phyloP scores from a whole-genome alignment of 768 basidiomycete species.

The Royoungia palumana region DNA sequence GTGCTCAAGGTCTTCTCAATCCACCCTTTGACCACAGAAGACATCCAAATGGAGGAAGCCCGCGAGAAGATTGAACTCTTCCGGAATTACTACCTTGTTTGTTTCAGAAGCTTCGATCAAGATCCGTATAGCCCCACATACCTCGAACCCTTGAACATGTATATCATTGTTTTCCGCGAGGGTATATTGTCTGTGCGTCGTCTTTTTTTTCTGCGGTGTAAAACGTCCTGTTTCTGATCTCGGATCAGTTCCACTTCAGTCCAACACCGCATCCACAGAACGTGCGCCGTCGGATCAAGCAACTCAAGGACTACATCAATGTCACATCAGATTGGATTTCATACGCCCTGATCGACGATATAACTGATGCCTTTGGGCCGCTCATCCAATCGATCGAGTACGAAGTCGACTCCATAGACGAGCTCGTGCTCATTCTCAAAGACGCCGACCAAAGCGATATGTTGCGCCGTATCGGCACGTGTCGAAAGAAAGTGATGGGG shows the following conservation, averaged over 20 bases:
- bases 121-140: constrained; percentile 96
- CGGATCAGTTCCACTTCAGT: constrained; percentile 86
- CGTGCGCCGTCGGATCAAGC: constrained; percentile 96
- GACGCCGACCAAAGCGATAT: constrained; percentile 81
- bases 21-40: constrained; percentile 97
- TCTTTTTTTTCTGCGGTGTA: background rate
- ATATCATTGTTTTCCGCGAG: constrained; percentile 97
- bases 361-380: constrained; percentile 98
- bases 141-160: constrained; percentile 98
- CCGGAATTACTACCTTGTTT: constrained; percentile 97
- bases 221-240: background rate
- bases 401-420: constrained; percentile 98
- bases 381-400: constrained; percentile 98
- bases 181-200: constrained; percentile 84
- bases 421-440: constrained; percentile 93
- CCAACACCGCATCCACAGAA: constrained; percentile 98
- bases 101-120: constrained; percentile 99
- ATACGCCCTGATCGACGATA: constrained; percentile 98
- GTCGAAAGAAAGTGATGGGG: constrained; percentile 99
- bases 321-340: constrained; percentile 99
- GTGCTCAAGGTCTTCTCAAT: constrained; percentile 81
- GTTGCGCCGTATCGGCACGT: constrained; percentile 94
- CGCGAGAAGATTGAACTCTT: constrained; percentile 99
- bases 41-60: constrained; percentile 99
- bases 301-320: constrained; percentile 97